Evolutionary conservation across 2,329 filamentous ascomycete genomes (phyloP), one percentile per base, ranked within the genome.

Genomic region (Fusarium sp.): DNA sequence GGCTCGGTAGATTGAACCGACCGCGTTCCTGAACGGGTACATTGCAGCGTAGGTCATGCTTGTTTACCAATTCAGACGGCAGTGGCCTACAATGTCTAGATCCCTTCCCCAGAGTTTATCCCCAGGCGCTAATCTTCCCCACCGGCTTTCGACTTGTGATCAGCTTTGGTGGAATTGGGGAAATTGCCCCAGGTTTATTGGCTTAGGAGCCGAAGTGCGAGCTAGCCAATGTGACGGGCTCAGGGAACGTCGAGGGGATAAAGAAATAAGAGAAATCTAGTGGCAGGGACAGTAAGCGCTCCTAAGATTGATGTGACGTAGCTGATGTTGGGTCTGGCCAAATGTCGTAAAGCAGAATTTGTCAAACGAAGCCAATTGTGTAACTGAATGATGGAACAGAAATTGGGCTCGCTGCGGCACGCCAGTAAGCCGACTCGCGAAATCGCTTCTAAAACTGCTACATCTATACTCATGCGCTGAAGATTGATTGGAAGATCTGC

Each of bases 191-290:
- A 24, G 10, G 18, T 14, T 8, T 2, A 18, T 10, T 35, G 48
- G 30, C 30, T 24, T 9, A 18, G 1, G 11, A 14, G 22, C 22
- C 3, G 14, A n/a, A 1, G 11, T 1, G 3, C 7, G 3, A 6
- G 8, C 12, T 20, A 18, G 22, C 4, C 8, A 18, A 5, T 2
- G 1, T 13, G 13, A 18, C 8, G 3, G 8, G 15, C 10, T 18
- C 22, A 4, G 47, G 7, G 10, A 9, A 6, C 14, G 4, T 1
- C 4, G n/a, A 18, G 8, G 8, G 47, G 48, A 32, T 51, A 51
- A 51, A 51, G 3, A 5, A 24, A 51, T 24, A 51, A 20, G 22
- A 32, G 48, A 18, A 24, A 3, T 12, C 28, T 17, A 17, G 20
- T 30, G 6, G 1, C 6, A 6, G 24, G 13, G 11, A 9, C 9